Evolutionary conservation across 2,329 filamentous ascomycete genomes (phyloP).

Genomic region (Cryphonectria carpinicola): DNA sequence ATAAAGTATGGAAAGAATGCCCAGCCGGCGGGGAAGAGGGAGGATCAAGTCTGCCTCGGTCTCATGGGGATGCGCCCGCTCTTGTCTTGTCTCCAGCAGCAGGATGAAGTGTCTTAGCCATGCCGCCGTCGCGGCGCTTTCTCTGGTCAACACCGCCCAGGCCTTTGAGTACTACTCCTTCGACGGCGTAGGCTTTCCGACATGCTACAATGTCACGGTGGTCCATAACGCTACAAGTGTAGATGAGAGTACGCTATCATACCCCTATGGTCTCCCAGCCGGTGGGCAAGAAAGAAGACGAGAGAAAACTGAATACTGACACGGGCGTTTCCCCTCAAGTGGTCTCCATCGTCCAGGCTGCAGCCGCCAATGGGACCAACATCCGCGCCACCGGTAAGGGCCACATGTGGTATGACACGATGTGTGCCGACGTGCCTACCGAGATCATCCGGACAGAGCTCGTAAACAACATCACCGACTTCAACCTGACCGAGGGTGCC

Average conservation of each 20-base stretch:
- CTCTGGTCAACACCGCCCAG: slow-evolving; percentile 18
- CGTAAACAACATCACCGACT: slow-evolving; percentile 66
- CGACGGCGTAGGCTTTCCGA: slow-evolving; percentile 52
- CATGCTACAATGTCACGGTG: slow-evolving; percentile 50
- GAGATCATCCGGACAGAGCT: slow-evolving; percentile 52
- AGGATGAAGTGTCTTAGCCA: slow-evolving; percentile 18
- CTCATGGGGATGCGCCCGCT: neutral
- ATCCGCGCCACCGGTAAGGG: slow-evolving; percentile 54
- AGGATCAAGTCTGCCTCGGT: neutral
- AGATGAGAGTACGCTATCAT: slow-evolving; percentile 41
- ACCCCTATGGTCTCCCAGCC: neutral
- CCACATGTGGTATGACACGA: slow-evolving; percentile 58
- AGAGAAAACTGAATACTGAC: slow-evolving; percentile 1
- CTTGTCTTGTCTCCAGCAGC: neutral
- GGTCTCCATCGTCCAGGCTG: slow-evolving; percentile 45
- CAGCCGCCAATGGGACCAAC: slow-evolving; percentile 43
- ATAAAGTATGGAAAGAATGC: neutral
- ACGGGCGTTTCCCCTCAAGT: slow-evolving; percentile 14
- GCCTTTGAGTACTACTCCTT: slow-evolving; percentile 50
- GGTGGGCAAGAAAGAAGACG: neutral
- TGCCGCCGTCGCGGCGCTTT: slow-evolving; percentile 17
- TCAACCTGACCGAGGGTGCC: slow-evolving; percentile 43
- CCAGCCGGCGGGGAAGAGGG: neutral
- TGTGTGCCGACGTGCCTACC: slow-evolving; percentile 54
- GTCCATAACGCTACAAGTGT: slow-evolving; percentile 51